These are phyloP conservation scores for Raffaelea deltoideospora DNA, from an alignment of 2,329 filamentous ascomycete genomes.

Conservation along the genomic window DNA sequence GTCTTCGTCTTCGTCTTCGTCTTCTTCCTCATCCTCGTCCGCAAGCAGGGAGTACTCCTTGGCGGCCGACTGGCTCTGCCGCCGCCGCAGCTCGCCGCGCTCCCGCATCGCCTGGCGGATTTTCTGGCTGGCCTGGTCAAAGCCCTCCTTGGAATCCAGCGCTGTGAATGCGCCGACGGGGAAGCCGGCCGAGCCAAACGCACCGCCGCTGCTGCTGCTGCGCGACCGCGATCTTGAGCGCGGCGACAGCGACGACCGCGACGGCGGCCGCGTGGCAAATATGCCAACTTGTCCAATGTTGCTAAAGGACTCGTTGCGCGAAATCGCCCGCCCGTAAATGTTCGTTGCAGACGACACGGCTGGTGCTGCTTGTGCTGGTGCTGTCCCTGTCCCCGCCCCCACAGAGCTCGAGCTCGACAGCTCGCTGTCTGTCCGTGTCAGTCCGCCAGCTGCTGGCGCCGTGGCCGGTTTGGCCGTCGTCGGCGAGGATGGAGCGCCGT, in stretches of 20 bases:
- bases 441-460: conserved; percentile 7
- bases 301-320: conserved; percentile 85
- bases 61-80: conserved; percentile 27
- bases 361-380: no score
- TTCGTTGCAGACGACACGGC: no score
- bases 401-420: conserved; percentile 22
- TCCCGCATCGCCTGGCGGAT: conserved; percentile 76
- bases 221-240: conserved; percentile 61
- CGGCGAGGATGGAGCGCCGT: no score
- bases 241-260: conserved; percentile 63
- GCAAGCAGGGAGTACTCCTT: conserved; percentile 7
- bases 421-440: conserved; percentile 30
- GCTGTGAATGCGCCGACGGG: conserved; percentile 55
- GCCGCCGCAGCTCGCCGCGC: conserved; percentile 46
- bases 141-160: conserved; percentile 50
- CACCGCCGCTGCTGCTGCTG: conserved; percentile 52
- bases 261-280: conserved; percentile 80
- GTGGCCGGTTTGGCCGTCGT: conserved; percentile 1
- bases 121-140: conserved; percentile 72
- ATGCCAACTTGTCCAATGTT: conserved; percentile 79
- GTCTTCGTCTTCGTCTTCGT: conserved; percentile 5
- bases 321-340: conserved; percentile 39
- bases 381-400: conserved; percentile 26
- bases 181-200: conserved; percentile 45
- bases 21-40: conserved; percentile 7